Conservation (phyloP, 495 filamentous ascomycete genomes). For the Aeminium ludgeri region DNA sequence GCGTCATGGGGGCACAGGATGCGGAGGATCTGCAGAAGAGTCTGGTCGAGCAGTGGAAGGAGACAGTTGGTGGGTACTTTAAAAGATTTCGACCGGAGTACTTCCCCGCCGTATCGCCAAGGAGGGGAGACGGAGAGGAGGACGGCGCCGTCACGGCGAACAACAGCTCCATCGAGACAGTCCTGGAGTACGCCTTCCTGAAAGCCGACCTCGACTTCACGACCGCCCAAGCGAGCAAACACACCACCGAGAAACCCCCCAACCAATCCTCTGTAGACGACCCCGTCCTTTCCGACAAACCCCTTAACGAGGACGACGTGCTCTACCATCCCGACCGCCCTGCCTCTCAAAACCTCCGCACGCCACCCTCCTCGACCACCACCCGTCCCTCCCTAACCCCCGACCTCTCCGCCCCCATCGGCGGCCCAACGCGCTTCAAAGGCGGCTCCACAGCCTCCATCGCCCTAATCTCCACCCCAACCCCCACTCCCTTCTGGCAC, state of each 20-base stretch:
- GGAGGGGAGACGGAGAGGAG: not conserved
- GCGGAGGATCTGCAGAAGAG: constrained; percentile 44
- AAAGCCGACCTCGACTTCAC: constrained; percentile 87
- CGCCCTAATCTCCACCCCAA: constrained; percentile 80
- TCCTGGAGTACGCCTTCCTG: constrained; percentile 80
- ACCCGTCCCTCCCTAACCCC: constrained; percentile 5
- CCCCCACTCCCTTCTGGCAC: constrained; percentile 85
- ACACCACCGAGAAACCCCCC: constrained; percentile 25
- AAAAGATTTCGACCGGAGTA: constrained; percentile 63
- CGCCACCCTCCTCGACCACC: not conserved
- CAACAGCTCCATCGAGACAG: constrained; percentile 36
- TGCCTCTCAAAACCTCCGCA: constrained; percentile 19
- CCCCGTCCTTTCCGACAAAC: constrained; percentile 46
- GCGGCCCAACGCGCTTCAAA: constrained; percentile 55
- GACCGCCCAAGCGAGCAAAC: constrained; percentile 60
- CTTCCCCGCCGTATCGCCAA: constrained; percentile 28
- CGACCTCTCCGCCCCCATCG: constrained; percentile 31
- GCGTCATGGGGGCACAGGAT: constrained; percentile 26
- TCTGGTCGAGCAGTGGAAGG: constrained; percentile 62
- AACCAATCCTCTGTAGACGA: constrained; percentile 30
- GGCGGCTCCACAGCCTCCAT: constrained; percentile 83
- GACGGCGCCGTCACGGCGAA: constrained; percentile 12
- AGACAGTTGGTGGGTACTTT: constrained; percentile 85
- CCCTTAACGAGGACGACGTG: constrained; percentile 66
- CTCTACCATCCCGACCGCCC: constrained; percentile 47